A percentile compares a stretch with the other conserved stretches of the same genome.
These are phyloP conservation scores for Basipetospora chlamydospora DNA, from an alignment of 2,329 filamentous ascomycete species.

Conservation along the genomic window DNA sequence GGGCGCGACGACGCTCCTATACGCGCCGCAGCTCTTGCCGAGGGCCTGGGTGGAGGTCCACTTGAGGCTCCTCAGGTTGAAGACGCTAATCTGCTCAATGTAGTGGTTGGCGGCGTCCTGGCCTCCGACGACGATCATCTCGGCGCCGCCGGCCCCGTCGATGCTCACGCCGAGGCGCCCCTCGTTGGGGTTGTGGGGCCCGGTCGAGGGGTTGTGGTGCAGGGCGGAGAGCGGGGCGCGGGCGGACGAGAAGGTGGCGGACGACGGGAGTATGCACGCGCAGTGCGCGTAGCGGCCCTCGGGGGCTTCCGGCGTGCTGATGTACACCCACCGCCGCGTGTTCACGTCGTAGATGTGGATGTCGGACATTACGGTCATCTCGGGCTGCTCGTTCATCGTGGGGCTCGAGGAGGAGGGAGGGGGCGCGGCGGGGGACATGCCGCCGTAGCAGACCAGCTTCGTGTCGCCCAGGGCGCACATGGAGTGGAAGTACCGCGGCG, in stretches of 20 bases:
- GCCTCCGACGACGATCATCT: conserved; percentile 94
- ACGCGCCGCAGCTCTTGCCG: conserved; percentile 88
- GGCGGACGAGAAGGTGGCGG: conserved; percentile 72
- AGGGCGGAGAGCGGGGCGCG: conserved; percentile 75
- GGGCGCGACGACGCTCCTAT: conserved; percentile 86
- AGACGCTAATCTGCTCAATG: conserved; percentile 96
- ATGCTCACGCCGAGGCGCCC: conserved; percentile 78
- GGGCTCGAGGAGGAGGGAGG: conserved; percentile 24
- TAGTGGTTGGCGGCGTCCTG: conserved; percentile 98
- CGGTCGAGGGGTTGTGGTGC: conserved; percentile 72
- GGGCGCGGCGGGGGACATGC: conserved; percentile 69
- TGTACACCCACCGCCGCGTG: conserved; percentile 69
- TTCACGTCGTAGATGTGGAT: conserved; percentile 88
- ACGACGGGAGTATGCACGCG: conserved; percentile 79
- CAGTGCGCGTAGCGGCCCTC: conserved; percentile 96
- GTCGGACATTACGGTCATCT: conserved; percentile 95
- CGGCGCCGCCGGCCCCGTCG: conserved; percentile 80
- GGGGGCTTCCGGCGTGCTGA: conserved; percentile 66
- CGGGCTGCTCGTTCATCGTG: conserved; percentile 48
- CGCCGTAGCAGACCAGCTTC: conserved; percentile 94
- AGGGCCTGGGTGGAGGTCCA: conserved; percentile 85
- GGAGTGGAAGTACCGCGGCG: conserved; percentile 92
- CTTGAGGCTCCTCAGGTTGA: conserved; percentile 86
- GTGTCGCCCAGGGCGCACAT: conserved; percentile 87
- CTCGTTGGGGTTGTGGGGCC: conserved; percentile 76